phyloP scores from a whole-genome alignment of 163 green algal species.

The Scenedesmus sp. region DNA sequence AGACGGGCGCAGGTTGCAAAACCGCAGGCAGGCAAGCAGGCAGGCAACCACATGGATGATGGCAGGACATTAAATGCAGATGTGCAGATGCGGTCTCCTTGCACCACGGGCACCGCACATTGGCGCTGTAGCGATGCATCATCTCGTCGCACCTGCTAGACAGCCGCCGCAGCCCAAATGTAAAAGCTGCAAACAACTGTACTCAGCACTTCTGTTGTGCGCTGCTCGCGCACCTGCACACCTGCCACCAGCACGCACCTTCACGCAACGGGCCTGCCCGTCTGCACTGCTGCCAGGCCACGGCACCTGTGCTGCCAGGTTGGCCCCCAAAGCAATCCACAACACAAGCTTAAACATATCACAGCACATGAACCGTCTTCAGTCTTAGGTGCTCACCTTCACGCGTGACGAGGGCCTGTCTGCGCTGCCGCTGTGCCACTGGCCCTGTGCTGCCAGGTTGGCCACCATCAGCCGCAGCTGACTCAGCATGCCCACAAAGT shows the following conservation, averaged over 20 bases:
- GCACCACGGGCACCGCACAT: neutral
- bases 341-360: too few relatives aligned
- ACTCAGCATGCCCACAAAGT: conserved; percentile 51
- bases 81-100: neutral
- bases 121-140: neutral
- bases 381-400: too few relatives aligned
- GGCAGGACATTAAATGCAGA: neutral
- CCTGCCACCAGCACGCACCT: neutral
- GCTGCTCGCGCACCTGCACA: neutral
- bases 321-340: neutral
- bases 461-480: conserved; percentile 47
- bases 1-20: neutral
- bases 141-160: neutral
- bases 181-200: neutral
- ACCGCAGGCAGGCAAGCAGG: neutral
- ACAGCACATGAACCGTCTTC: too few relatives aligned
- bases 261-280: neutral
- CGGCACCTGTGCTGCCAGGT: conserved; percentile 19
- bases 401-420: conserved; percentile 46
- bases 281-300: neutral
- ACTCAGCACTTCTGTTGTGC: too few relatives aligned
- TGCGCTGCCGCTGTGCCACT: conserved; percentile 22
- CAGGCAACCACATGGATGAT: neutral
- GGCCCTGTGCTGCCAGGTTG: conserved; percentile 42
- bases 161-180: neutral